Evolutionary conservation across 257 asterid species (phyloP).

Genomic region (Vinca minor): DNA sequence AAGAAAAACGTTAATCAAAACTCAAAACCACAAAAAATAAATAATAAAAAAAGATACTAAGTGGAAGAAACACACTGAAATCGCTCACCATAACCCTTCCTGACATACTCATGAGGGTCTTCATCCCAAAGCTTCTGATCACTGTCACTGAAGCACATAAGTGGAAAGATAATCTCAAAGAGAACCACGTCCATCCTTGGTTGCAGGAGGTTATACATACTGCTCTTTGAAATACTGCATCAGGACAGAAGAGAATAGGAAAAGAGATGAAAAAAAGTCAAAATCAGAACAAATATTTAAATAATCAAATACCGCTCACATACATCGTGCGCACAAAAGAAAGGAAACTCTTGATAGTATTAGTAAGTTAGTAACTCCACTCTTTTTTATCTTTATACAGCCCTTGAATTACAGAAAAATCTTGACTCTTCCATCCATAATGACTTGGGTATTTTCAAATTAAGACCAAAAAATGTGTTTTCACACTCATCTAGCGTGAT

Average conservation of each 20-base stretch:
- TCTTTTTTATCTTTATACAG: not conserved
- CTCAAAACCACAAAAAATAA: not conserved
- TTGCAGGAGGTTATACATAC: conserved; percentile 78
- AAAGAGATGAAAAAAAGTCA: not conserved
- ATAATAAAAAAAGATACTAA: not conserved
- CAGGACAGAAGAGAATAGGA: not conserved
- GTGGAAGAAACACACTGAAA: conserved; percentile 7
- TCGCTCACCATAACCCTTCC: conserved; percentile 93
- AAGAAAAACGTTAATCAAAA: conserved; percentile 7
- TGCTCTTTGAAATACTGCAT: conserved; percentile 83
- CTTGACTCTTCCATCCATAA: not conserved
- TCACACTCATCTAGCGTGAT: not conserved
- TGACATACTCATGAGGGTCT: conserved; percentile 96
- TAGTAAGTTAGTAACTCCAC: not conserved
- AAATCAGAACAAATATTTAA: not conserved
- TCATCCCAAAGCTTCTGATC: conserved; percentile 97
- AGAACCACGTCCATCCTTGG: conserved; percentile 79
- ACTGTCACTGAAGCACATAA: conserved; percentile 92
- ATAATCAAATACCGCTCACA: not conserved
- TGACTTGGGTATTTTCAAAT: not conserved
- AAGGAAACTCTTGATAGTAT: not conserved
- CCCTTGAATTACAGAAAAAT: not conserved
- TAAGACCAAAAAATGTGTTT: not conserved
- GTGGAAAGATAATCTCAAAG: conserved; percentile 87
- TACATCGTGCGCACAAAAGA: not conserved